Percentiles rank a stretch among this genome's conserved stretches.
phyloP scores from a whole-genome alignment of 345 rosid species.

The Xanthoceras sorbifolium region DNA sequence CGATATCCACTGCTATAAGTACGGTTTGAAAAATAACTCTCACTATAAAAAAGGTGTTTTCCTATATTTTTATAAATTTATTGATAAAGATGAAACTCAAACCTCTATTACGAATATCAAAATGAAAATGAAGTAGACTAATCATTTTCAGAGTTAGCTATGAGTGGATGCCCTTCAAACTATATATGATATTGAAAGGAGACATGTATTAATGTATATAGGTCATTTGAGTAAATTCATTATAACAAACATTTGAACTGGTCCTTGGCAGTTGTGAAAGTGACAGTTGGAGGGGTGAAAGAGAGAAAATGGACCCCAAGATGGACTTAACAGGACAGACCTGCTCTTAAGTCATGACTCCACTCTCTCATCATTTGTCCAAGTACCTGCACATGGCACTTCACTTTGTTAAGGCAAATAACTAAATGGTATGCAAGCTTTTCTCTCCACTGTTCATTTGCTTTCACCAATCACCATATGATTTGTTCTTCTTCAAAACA shows the following conservation, averaged over 20 bases:
- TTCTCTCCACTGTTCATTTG: not conserved
- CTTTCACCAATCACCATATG: too few species aligned
- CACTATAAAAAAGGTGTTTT: too few species aligned
- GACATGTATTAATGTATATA: not conserved
- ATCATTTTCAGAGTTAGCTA: too few species aligned
- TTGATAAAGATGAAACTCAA: too few species aligned
- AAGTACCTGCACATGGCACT: constrained; percentile 1
- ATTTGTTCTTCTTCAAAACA: not conserved
- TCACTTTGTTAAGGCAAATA: not conserved
- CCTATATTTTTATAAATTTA: too few species aligned
- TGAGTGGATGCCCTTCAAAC: too few species aligned
- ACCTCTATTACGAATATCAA: too few species aligned
- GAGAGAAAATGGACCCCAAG: not conserved
- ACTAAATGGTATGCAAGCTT: not conserved
- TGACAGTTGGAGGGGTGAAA: constrained; percentile 38
- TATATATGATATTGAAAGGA: not conserved
- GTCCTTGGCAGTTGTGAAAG: constrained; percentile 35
- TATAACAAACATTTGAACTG: constrained; percentile 25
- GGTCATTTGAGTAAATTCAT: constrained; percentile 6
- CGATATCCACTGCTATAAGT: too few species aligned
- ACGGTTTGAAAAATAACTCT: too few species aligned
- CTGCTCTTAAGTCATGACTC: constrained; percentile 16
- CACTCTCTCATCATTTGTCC: not conserved
- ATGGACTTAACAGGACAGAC: not conserved
- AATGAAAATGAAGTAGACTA: too few species aligned